Evolutionary conservation across 257 asterid genomes (phyloP).

Genomic region (Cruciata laevipes): DNA sequence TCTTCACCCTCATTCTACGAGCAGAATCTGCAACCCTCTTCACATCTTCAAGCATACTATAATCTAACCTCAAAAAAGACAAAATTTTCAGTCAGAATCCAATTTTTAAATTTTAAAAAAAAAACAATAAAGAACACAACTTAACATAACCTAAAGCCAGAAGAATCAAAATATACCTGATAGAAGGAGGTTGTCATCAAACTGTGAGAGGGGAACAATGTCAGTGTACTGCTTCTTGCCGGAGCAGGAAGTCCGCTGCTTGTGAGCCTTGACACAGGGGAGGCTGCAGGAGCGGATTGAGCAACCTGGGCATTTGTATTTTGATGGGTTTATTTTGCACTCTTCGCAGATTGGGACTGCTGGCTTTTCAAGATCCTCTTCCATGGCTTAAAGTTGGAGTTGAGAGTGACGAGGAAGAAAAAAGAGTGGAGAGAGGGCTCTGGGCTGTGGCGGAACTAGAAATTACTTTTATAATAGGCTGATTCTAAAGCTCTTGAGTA

Average conservation of each 20-base stretch:
- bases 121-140: neutral
- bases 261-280: constrained; percentile 84
- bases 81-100: neutral
- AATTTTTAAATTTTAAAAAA: neutral
- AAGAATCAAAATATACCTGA: constrained; percentile 39
- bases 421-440: neutral
- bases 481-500: too few relatives aligned
- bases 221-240: constrained; percentile 53
- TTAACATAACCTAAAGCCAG: neutral
- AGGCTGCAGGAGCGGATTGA: constrained; percentile 81
- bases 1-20: constrained; percentile 49
- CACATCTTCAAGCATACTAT: constrained; percentile 82
- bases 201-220: constrained; percentile 58
- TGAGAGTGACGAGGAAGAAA: neutral
- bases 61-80: constrained; percentile 40
- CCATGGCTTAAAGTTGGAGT: neutral
- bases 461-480: too few relatives aligned
- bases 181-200: constrained; percentile 60
- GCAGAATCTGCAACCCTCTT: constrained; percentile 86
- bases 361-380: constrained; percentile 15
- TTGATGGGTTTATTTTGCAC: constrained; percentile 59
- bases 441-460: too few relatives aligned
- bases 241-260: constrained; percentile 62
- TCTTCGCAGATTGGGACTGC: constrained; percentile 42
- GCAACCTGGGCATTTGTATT: constrained; percentile 93